Percentiles rank a stretch among this genome's conserved stretches.
Conservation (phyloP, 2,329 filamentous ascomycete genomes). For the Mollisiaceae sp. region DNA sequence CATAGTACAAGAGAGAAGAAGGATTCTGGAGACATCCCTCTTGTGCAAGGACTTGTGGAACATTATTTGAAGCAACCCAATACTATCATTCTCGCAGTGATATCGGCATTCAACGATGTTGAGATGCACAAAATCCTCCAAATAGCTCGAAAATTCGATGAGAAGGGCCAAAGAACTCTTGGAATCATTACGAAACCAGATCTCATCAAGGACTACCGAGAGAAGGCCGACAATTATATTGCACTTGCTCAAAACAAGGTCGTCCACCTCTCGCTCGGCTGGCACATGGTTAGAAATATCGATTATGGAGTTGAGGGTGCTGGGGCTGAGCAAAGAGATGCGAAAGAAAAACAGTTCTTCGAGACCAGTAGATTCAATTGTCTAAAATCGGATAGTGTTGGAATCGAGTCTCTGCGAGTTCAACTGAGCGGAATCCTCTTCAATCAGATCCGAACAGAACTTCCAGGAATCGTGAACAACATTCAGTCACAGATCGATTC, state of each 20-base stretch:
- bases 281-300: conserved; percentile 52
- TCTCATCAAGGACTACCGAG: conserved; percentile 42
- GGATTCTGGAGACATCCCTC: conserved; percentile 48
- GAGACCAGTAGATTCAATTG: conserved; percentile 27
- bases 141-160: conserved; percentile 42
- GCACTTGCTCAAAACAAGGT: conserved; percentile 45
- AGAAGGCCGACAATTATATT: conserved; percentile 44
- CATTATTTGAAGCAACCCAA: conserved; percentile 56
- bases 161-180: conserved; percentile 42
- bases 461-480: conserved; percentile 28
- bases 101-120: conserved; percentile 48
- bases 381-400: conserved; percentile 25
- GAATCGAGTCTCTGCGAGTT: conserved; percentile 50
- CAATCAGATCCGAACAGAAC: conserved; percentile 26
- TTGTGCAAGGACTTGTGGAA: conserved; percentile 54
- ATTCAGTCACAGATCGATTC: conserved; percentile 30
- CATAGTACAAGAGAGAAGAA: conserved; percentile 52
- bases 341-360: conserved; percentile 45
- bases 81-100: conserved; percentile 52
- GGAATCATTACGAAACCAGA: conserved; percentile 54
- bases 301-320: conserved; percentile 47
- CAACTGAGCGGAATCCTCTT: conserved; percentile 48
- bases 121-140: conserved; percentile 47
- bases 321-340: conserved; percentile 24
- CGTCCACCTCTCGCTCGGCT: conserved; percentile 48